Percentiles rank a stretch among this genome's conserved stretches.
Conservation (phyloP, 2,329 filamentous ascomycete species). For the Fusarium temperatum region DNA sequence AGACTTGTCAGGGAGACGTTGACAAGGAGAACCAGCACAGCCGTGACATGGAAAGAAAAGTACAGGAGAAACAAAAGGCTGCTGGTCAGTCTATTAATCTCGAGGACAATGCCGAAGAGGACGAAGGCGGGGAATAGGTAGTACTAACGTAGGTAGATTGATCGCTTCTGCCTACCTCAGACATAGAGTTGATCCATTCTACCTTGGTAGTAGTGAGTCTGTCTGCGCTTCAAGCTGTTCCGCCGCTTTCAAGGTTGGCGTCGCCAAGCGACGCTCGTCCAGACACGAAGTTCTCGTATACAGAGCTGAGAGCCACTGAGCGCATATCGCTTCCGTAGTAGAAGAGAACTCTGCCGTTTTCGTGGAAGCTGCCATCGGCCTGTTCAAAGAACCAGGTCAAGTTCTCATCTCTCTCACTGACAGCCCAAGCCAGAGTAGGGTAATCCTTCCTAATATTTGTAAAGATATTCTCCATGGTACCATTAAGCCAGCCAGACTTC, state of each 20-base stretch:
- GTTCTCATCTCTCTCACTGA: not conserved
- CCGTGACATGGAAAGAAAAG: too few relatives aligned
- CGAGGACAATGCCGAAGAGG: too few relatives aligned
- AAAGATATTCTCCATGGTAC: not conserved
- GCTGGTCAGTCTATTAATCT: too few relatives aligned
- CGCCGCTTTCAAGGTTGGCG: not conserved
- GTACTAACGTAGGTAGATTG: too few relatives aligned
- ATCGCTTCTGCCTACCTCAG: too few relatives aligned
- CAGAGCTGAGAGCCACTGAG: not conserved
- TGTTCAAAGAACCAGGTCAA: not conserved
- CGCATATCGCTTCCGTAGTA: not conserved
- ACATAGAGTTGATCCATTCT: too few relatives aligned
- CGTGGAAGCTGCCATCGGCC: not conserved
- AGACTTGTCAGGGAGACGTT: too few relatives aligned
- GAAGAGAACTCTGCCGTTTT: not conserved
- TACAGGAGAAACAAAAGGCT: too few relatives aligned
- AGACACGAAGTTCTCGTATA: not conserved
- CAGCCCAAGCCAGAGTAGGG: not conserved
- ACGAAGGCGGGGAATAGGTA: fast-evolving
- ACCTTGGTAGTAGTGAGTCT: too few relatives aligned
- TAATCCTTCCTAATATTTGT: not conserved
- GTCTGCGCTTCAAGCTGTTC: not conserved
- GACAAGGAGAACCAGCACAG: too few relatives aligned
- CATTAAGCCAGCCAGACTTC: not conserved
- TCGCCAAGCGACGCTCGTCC: not conserved